Percentiles rank a stretch among this genome's conserved stretches.
Conservation (phyloP, 768 basidiomycete genomes). For the Russula sp. region DNA sequence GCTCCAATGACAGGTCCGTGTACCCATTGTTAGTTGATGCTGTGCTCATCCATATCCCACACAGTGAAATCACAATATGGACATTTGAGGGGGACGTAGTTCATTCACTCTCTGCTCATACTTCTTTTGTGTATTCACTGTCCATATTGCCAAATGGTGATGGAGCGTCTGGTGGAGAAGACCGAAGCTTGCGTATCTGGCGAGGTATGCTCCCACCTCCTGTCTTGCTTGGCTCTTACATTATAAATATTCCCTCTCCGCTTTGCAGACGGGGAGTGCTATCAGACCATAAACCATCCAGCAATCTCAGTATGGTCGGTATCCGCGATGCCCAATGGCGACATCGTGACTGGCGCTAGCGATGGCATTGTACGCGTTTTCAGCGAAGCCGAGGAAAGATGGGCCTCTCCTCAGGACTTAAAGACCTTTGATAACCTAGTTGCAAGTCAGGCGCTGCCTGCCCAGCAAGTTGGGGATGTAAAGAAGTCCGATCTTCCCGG, state of each 20-base stretch:
- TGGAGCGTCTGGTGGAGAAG: conserved; percentile 88
- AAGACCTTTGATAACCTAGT: conserved; percentile 70
- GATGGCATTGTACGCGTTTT: conserved; percentile 87
- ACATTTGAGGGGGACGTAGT: conserved; percentile 71
- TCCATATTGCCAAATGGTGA: conserved; percentile 75
- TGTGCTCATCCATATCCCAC: conserved; percentile 5
- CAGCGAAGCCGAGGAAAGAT: conserved; percentile 63
- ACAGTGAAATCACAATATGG: conserved; percentile 89
- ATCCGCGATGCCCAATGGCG: conserved; percentile 78
- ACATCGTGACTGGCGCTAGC: conserved; percentile 88
- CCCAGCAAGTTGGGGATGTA: conserved; percentile 82
- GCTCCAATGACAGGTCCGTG: conserved; percentile 83
- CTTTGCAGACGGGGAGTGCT: conserved; percentile 69
- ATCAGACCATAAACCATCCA: conserved; percentile 86
- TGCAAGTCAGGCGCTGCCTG: conserved; percentile 69
- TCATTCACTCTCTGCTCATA: conserved; percentile 85
- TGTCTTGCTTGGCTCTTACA: background rate
- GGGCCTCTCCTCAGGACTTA: conserved; percentile 56
- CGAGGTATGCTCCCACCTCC: conserved; percentile 43
- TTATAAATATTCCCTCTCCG: background rate
- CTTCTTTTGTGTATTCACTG: conserved; percentile 92
- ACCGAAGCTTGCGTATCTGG: conserved; percentile 90
- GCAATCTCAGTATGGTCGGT: conserved; percentile 98
- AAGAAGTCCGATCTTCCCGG: conserved; percentile 89
- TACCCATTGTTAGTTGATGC: background rate